These are phyloP conservation scores for Tricholoma hemisulphureum DNA, from an alignment of 768 basidiomycete genomes.

Conservation along the genomic window DNA sequence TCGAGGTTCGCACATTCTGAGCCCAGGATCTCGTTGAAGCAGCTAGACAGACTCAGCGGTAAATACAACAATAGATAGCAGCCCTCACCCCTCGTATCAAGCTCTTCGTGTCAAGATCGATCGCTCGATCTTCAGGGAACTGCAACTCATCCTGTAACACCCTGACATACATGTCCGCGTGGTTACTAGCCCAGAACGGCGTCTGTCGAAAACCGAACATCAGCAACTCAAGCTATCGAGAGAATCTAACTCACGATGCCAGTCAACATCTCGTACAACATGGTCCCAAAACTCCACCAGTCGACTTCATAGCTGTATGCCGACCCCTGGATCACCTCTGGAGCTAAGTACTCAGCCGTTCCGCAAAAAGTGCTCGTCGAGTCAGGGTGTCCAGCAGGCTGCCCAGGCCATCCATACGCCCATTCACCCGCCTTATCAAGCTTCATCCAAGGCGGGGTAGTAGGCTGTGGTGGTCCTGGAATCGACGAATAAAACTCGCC, in stretches of 20 bases:
- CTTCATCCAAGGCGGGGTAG: slow-evolving; percentile 80
- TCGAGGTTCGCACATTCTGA: slow-evolving; percentile 89
- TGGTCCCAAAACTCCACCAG: slow-evolving; percentile 98
- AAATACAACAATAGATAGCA: slow-evolving; percentile 5
- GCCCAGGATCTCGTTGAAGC: slow-evolving; percentile 87
- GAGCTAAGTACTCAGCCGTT: slow-evolving; percentile 95
- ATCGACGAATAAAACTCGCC: slow-evolving; percentile 56
- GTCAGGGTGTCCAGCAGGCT: slow-evolving; percentile 50
- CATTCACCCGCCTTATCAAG: slow-evolving; percentile 54
- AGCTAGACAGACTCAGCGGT: slow-evolving; percentile 47
- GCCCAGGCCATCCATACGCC: slow-evolving; percentile 57
- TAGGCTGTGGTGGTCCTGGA: slow-evolving; percentile 42
- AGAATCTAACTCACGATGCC: slow-evolving; percentile 70
- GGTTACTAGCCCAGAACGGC: slow-evolving; percentile 90
- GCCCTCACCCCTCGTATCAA: slow-evolving; percentile 86
- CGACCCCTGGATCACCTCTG: slow-evolving; percentile 91
- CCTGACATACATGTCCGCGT: slow-evolving; percentile 92
- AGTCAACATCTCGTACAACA: slow-evolving; percentile 96
- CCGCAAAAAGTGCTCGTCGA: slow-evolving; percentile 89
- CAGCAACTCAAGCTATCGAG: slow-evolving; percentile 8
- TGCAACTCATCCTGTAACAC: slow-evolving; percentile 87
- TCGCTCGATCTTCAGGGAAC: slow-evolving; percentile 88
- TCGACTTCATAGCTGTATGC: slow-evolving; percentile 93
- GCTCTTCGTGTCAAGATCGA: slow-evolving; percentile 94
- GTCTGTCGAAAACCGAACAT: slow-evolving; percentile 50